Evolutionary conservation across 306 rosid genomes (phyloP).

Genomic region (Pyrus betulifolia): DNA sequence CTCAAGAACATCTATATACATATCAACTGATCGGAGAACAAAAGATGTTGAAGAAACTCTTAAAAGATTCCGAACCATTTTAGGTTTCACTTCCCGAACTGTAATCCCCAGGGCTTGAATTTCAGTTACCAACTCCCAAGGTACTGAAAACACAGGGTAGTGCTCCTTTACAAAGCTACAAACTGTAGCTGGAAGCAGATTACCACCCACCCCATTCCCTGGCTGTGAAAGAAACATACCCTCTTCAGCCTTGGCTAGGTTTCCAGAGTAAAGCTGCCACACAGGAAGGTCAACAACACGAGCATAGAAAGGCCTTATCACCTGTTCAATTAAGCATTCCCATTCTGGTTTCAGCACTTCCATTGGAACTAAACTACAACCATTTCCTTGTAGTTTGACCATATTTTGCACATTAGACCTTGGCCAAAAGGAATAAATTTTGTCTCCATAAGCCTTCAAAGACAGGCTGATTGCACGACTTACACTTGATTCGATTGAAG

Average conservation of each 20-base stretch:
- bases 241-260: slow-evolving; percentile 92
- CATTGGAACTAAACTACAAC: slow-evolving; percentile 27
- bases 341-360: slow-evolving; percentile 62
- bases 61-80: slow-evolving; percentile 86
- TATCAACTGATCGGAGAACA: slow-evolving; percentile 70
- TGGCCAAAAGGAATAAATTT: slow-evolving; percentile 88
- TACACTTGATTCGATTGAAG: slow-evolving; percentile 51
- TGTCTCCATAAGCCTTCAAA: slow-evolving; percentile 77
- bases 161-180: slow-evolving; percentile 97
- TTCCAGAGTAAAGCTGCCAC: slow-evolving; percentile 97
- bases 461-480: slow-evolving; percentile 38
- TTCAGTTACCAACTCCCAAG: slow-evolving; percentile 92
- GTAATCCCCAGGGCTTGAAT: slow-evolving; percentile 77
- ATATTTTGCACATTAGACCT: slow-evolving; percentile 32
- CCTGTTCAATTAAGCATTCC: slow-evolving; percentile 69
- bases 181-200: slow-evolving; percentile 87
- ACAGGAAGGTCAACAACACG: slow-evolving; percentile 82
- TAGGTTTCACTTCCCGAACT: slow-evolving; percentile 80
- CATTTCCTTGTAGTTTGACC: slow-evolving; percentile 34
- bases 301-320: slow-evolving; percentile 80
- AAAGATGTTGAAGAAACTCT: slow-evolving; percentile 58
- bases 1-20: slow-evolving; percentile 88
- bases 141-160: slow-evolving; percentile 94
- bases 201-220: slow-evolving; percentile 68
- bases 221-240: slow-evolving; percentile 99